These are phyloP conservation scores for Emmonsiellopsis sp. DNA, from an alignment of 2,329 filamentous ascomycete species.

Conservation along the genomic window DNA sequence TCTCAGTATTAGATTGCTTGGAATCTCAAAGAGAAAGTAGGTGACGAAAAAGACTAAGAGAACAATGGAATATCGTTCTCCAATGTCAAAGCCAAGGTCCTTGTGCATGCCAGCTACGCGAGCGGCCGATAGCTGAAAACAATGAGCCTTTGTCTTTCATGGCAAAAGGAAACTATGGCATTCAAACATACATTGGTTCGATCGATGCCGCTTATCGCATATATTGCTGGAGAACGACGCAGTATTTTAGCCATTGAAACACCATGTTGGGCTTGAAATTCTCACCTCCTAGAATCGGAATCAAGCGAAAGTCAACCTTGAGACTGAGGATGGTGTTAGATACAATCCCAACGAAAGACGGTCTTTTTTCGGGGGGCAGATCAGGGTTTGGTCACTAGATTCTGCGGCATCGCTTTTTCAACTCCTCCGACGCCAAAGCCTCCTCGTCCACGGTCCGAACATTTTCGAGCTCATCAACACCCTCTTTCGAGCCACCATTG, in stretches of 20 bases:
- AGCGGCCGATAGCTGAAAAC: conserved; percentile 6
- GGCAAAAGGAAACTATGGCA: background rate
- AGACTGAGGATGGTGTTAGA: background rate
- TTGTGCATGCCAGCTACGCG: conserved; percentile 10
- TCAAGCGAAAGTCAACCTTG: background rate
- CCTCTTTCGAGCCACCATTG: too few species aligned
- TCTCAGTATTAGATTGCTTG: conserved; percentile 11
- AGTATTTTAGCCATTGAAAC: too few species aligned
- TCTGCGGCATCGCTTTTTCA: background rate
- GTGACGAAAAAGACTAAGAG: conserved; percentile 14
- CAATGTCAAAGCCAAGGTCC: conserved; percentile 10
- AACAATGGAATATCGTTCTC: conserved; percentile 10
- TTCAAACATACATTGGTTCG: background rate
- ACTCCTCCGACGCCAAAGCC: background rate
- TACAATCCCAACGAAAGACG: background rate
- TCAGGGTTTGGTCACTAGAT: background rate
- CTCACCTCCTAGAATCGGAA: background rate
- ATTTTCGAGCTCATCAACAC: too few species aligned
- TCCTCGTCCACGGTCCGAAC: background rate
- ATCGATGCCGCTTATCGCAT: background rate
- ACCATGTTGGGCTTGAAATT: background rate
- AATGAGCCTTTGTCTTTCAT: background rate
- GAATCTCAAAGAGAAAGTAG: conserved; percentile 15
- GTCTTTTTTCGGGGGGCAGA: background rate
- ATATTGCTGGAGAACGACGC: background rate